Percentiles rank a stretch among this genome's conserved stretches.
phyloP scores from a whole-genome alignment of 352 stramenopile species.

The Pythium scleroteichum region DNA sequence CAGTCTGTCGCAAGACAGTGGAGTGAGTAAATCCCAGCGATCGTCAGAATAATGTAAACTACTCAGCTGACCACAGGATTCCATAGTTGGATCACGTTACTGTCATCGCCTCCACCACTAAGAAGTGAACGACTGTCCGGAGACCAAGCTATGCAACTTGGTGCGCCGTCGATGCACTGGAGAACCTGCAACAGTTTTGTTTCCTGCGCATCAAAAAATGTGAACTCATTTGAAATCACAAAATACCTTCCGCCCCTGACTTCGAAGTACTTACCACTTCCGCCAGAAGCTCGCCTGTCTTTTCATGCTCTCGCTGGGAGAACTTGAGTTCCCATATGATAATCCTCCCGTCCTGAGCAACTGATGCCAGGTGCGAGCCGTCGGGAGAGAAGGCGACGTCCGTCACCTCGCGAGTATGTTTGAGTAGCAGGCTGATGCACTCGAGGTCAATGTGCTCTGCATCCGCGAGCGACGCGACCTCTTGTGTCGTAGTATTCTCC shows the following conservation, averaged over 20 bases:
- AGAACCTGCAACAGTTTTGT: constrained; percentile 42
- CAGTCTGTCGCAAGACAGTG: constrained; percentile 35
- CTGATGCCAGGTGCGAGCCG: constrained; percentile 73
- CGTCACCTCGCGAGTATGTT: constrained; percentile 60
- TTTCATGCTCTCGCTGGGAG: constrained; percentile 21
- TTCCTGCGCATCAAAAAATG: constrained; percentile 14
- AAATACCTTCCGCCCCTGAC: too few relatives aligned
- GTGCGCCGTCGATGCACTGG: constrained; percentile 43
- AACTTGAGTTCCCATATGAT: constrained; percentile 68
- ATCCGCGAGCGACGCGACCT: constrained; percentile 10
- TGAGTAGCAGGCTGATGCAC: constrained; percentile 46
- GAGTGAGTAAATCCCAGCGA: background rate
- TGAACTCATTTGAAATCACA: too few relatives aligned
- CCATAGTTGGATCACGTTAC: constrained; percentile 68
- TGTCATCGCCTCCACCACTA: constrained; percentile 47
- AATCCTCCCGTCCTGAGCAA: constrained; percentile 73
- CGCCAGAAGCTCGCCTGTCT: constrained; percentile 13
- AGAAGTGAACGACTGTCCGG: constrained; percentile 60
- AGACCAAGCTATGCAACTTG: constrained; percentile 70
- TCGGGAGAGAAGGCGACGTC: constrained; percentile 81
- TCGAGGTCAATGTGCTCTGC: constrained; percentile 27
- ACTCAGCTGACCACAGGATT: constrained; percentile 37
- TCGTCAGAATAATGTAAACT: too few relatives aligned
- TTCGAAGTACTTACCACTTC: constrained; percentile 10
- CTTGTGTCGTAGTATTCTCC: constrained; percentile 32